Percentiles rank a stretch among this genome's conserved stretches.
These are phyloP conservation scores for Litchi chinensis DNA, from an alignment of 345 rosid genomes.

Conservation along the genomic window DNA sequence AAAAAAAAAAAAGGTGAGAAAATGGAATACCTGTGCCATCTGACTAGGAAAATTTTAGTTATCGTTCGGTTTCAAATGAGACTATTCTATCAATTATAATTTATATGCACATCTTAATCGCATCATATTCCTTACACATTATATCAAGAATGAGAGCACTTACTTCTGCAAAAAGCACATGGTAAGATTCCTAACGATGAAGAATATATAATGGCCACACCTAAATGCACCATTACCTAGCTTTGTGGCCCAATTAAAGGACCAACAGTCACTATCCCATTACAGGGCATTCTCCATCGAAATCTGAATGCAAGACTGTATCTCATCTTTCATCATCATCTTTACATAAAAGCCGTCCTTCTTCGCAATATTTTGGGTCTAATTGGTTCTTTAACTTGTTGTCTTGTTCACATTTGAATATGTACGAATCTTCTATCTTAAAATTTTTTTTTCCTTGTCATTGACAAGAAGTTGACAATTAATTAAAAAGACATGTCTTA, in stretches of 20 bases:
- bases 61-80: neutral
- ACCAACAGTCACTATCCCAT: constrained; percentile 12
- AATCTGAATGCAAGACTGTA: neutral
- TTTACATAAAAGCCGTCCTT: neutral
- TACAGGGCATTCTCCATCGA: constrained; percentile 11
- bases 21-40: too few species aligned
- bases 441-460: too few species aligned
- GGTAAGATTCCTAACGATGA: neutral
- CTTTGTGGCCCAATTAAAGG: constrained; percentile 13
- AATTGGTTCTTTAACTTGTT: too few species aligned
- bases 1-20: too few species aligned
- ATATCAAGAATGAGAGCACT: neutral
- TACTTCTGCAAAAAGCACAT: neutral
- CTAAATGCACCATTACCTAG: constrained; percentile 19
- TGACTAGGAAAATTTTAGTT: too few species aligned
- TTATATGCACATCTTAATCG: neutral
- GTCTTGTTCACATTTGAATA: too few species aligned
- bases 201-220: constrained; percentile 24
- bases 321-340: constrained; percentile 10
- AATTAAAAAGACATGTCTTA: too few species aligned
- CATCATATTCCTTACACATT: neutral
- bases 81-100: neutral
- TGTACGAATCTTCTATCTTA: too few species aligned
- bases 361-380: too few species aligned
- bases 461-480: too few species aligned